Evolutionary conservation across 2,329 filamentous ascomycete species (phyloP), one percentile per base, ranked within the genome.

Genomic region (Elsinoe australis): DNA sequence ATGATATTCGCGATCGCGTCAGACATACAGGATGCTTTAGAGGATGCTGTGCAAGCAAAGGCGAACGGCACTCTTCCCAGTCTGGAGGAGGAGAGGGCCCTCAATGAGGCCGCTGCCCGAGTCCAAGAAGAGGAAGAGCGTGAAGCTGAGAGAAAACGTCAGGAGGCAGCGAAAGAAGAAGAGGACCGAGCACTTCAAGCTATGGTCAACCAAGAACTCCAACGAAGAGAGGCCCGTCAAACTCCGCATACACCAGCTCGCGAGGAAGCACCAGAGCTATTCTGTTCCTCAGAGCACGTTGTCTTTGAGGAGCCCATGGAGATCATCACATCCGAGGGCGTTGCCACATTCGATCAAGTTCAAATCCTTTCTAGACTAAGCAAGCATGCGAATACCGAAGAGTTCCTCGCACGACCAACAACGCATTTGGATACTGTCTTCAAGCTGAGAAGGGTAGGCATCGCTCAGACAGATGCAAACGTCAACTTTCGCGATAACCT

Each of bases 21-120:
- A 39, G 69, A 75, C 3, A 75, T 84, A 22, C 74, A 79, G 55
- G 81, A 85, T 52, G 71, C 90, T 7, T 73, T 96, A 3, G 87
- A 95, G 65, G 86, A 94, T 63, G 87, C 87, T n/a, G 85, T 87
- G 1, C 74, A 82, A 55, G 80, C 82, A 21, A 85, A 85, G 56
- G 82, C 84, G 39, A 78, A 82, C 49, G 78, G 81, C 49, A 78
- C 87, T 52, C 70, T 95, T 12, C 88, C 87, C 1, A 95, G 87
- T 24, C 72, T 96, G 5, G 87, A 94, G 59, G 87, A 94, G 58
- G 89, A 96, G 64, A 79, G 89, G 31, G 87, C 85, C 21, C 80
- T 80, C 10, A 87, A 94, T 53, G 86, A 94, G 66, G 83, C 83
- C 17, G 79, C 78, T 18, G 71, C 85, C 21, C 79, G 79, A 36